Conservation (phyloP, 345 rosid genomes). For the Zanthoxylum bungeanum region DNA sequence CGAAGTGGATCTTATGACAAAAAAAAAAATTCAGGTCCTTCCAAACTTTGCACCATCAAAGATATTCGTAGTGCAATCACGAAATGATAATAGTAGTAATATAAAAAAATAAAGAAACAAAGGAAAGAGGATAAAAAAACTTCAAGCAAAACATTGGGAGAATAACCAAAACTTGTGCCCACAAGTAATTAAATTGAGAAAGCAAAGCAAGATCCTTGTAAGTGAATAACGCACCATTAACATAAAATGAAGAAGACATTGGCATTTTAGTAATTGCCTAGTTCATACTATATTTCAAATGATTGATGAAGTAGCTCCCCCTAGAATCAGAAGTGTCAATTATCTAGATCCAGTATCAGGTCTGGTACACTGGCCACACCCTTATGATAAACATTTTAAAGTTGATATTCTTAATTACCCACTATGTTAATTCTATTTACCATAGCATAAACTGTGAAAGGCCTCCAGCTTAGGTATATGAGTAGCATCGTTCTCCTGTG, state of each 20-base stretch:
- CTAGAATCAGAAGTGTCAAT: background rate
- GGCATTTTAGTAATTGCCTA: background rate
- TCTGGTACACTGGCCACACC: background rate
- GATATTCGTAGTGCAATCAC: background rate
- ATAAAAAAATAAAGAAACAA: background rate
- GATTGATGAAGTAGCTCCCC: background rate
- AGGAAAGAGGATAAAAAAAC: background rate
- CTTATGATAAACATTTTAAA: background rate
- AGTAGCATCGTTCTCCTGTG: background rate
- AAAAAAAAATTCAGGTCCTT: background rate
- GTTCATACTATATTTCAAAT: background rate
- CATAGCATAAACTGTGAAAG: background rate
- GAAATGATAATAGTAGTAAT: background rate
- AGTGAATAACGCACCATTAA: background rate
- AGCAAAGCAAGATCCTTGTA: background rate
- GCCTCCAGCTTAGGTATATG: background rate
- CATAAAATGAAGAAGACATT: background rate
- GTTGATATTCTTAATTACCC: background rate
- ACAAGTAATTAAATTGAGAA: background rate
- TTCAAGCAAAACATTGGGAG: background rate
- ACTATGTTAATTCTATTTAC: background rate
- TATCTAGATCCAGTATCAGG: background rate
- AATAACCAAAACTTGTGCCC: background rate
- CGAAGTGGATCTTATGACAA: background rate
- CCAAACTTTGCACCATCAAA: slow-evolving; percentile 7